phyloP scores from a whole-genome alignment of 169 alveolate species.

The Plasmodium cynomolgi region DNA sequence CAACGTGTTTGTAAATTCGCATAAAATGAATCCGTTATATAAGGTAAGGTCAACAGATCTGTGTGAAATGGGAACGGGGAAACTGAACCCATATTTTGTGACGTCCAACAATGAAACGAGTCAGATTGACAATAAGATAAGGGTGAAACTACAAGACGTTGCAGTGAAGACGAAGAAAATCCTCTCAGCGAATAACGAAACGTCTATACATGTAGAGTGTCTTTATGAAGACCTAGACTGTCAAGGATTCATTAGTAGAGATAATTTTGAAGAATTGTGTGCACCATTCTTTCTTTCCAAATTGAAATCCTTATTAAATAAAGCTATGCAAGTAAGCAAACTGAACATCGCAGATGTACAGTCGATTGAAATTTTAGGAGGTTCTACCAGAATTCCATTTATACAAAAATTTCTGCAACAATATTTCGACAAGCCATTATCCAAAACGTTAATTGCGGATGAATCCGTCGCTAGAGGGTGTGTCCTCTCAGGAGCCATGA shows the following conservation, averaged over 20 bases:
- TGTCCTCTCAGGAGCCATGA: slow-evolving; percentile 88
- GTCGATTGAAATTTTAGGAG: slow-evolving; percentile 97
- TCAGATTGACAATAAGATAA: slow-evolving; percentile 85
- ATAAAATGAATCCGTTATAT: slow-evolving; percentile 91
- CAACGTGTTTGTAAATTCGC: slow-evolving; percentile 89
- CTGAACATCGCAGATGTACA: slow-evolving; percentile 85
- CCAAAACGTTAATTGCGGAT: slow-evolving; percentile 95
- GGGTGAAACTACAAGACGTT: slow-evolving; percentile 95
- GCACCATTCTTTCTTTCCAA: slow-evolving; percentile 85
- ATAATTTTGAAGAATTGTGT: slow-evolving; percentile 92
- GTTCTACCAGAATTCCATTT: slow-evolving; percentile 97
- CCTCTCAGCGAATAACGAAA: slow-evolving; percentile 96
- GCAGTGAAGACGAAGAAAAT: slow-evolving; percentile 95
- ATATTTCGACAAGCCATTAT: slow-evolving; percentile 89
- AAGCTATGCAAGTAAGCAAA: slow-evolving; percentile 81
- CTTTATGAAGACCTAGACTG: slow-evolving; percentile 96
- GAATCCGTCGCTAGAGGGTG: slow-evolving; percentile 99
- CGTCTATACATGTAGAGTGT: slow-evolving; percentile 93
- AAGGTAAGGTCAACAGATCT: slow-evolving; percentile 19
- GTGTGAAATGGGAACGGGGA: slow-evolving; percentile 74
- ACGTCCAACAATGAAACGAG: slow-evolving; percentile 3
- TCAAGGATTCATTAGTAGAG: slow-evolving; percentile 87
- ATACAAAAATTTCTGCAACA: slow-evolving; percentile 90
- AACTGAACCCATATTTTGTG: slow-evolving; percentile 3
- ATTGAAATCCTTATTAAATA: slow-evolving; percentile 78